Evolutionary conservation across 371 early-diverging fungal species (phyloP), one percentile per base, ranked within the genome.

Genomic region (Mortierella sp.): DNA sequence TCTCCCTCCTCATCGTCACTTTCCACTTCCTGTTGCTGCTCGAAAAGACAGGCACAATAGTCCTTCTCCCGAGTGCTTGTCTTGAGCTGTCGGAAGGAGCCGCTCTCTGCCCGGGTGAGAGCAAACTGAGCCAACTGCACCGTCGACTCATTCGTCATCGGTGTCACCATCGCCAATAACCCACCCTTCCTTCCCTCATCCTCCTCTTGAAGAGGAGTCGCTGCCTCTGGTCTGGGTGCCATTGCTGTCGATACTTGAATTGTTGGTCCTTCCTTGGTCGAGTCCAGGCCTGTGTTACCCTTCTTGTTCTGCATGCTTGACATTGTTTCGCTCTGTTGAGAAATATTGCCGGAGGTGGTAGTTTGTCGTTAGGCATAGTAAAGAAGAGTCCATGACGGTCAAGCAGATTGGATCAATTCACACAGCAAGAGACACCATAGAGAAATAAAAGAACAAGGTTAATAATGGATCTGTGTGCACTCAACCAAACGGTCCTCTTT

Each of bases 61-160:
- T 75, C 75, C n/a, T 68, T 75, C n/a, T 68, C 75, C 2, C 75
- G 65, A 4, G 75, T 75, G 10, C 51, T 75, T 14, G 54, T 63
- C 41, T 75, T 75, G 51, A 54, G 63, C 75, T 68, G 70, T n/a
- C 75, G 75, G 63, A 75, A 75, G 29, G 70, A 35, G 24, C 75
- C 75, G 35, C 70, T 70, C n/a, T 75, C 75, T 44, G 41, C 51
- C 3, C 75, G 65, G 8, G 75, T 75, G n/a, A 68, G 44, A 35
- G 51, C 16, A 48, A 65, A 41, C 41, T 68, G 65, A 4, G 75
- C 70, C 3, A 75, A 65, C 18, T 51, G 35, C 18, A 46, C 51
- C 29, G 29, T 46, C 46, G 71, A 48, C 14, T n/a, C 65, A 0
- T 63, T 21, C 38, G 38, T 38, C 38, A 32, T 63, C 29, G 60